Base-by-base conservation (phyloP, 176 grass and related monocot genomes). In the Hordeum marinum region DNA sequence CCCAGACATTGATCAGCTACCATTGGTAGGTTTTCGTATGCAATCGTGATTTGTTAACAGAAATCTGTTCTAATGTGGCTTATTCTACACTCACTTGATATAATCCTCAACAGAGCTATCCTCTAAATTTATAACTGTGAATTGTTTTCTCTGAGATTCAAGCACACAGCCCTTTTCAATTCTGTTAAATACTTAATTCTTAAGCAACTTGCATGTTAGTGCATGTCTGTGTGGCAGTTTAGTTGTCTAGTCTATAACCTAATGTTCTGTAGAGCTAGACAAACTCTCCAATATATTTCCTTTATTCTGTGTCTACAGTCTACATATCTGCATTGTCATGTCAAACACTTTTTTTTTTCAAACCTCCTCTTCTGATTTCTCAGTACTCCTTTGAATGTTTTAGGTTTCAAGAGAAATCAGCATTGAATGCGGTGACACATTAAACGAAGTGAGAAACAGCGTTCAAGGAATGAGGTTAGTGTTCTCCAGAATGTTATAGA, bases 1-100 rank as follows among this genome's bases (percentile, higher is more conserved):
- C 68, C 82, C 93, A 75, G 90, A 94, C 68, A 94, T 95, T 87
- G 96, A 98, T 84, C 89, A 88, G 84, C 78, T 89, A 65, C 91
- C 90, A 79, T 42, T 77, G 89, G 96, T 98, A 92, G 34, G 83
- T 62, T 88, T 67, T 87, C 41, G 54, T 75, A 54, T 32, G 29
- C 2, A 23, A 63, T 57, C 34, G 17, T 40, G 66, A 75, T 82
- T 77, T 21, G 55, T 74, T 35, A 54, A 23, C 48, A 63, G 23
- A 62, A 42, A 12, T 80, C 40, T 59, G 63, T 64, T 88, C 11
- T 79, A 11, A 25, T 84, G 43, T 40, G 23, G 15, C 72, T 73
- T 79, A 35, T 48, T 82, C 26, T 43, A 14, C 27, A 59, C 48
- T 3, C 4, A 71, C n/a, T n/a, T 61, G 26, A 60, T 61, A 71